phyloP scores from a whole-genome alignment of 331 rosid genomes.

The Cydonia oblonga region DNA sequence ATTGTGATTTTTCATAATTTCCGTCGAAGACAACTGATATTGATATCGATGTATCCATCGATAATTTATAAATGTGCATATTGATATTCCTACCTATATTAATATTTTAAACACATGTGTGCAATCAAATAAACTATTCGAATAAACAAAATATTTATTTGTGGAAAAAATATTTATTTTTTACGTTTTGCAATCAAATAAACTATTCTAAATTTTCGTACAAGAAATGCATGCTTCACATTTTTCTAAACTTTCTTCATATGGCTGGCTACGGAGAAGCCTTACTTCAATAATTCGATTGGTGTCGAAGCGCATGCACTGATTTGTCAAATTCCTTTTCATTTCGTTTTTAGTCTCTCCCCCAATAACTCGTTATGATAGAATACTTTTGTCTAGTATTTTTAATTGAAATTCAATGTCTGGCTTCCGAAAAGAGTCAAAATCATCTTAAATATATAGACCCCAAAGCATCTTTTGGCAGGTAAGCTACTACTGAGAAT shows the following conservation, averaged over 20 bases:
- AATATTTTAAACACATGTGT: too few species aligned
- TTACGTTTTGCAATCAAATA: too few species aligned
- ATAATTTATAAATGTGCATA: too few species aligned
- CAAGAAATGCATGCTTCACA: not conserved
- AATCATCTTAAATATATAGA: not conserved
- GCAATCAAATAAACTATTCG: too few species aligned
- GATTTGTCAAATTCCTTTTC: not conserved
- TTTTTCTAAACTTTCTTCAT: too few species aligned
- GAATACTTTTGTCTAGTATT: not conserved
- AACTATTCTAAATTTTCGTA: not conserved
- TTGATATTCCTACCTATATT: too few species aligned
- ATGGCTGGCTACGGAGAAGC: not conserved
- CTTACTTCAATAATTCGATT: not conserved
- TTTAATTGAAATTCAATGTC: not conserved
- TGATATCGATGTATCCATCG: too few species aligned
- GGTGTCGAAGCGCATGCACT: not conserved
- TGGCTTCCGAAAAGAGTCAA: not conserved
- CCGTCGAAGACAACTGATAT: too few species aligned
- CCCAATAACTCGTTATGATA: not conserved
- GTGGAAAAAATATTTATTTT: too few species aligned
- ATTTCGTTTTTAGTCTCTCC: too few species aligned
- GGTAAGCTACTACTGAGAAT: conserved; percentile 12
- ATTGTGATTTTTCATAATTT: too few species aligned
- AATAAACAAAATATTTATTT: too few species aligned
- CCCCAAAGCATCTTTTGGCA: conserved; percentile 1